phyloP scores from a whole-genome alignment of 768 basidiomycete species.

The Rhodotorula kratochvilovae region DNA sequence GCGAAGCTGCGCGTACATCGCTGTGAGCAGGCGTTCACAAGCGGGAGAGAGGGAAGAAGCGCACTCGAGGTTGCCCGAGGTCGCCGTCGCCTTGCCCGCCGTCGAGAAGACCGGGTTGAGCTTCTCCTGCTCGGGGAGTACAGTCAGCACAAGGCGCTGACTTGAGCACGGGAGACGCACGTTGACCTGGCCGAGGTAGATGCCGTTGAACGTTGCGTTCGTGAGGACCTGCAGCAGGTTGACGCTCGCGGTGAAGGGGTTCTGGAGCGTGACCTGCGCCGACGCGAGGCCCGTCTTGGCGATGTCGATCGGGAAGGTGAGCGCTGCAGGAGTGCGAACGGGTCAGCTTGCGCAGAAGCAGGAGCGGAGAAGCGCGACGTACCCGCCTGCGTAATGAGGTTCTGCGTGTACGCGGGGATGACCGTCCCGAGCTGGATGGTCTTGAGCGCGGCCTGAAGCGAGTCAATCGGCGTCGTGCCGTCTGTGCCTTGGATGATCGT shows the following conservation, averaged over 20 bases:
- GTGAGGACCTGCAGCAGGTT: conserved; percentile 59
- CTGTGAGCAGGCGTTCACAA: too few species aligned
- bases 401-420: conserved; percentile 63
- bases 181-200: conserved; percentile 54
- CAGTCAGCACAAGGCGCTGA: background rate
- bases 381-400: conserved; percentile 54
- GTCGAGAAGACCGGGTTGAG: conserved; percentile 56
- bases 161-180: background rate
- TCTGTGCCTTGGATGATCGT: conserved; percentile 59
- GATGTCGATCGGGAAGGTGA: conserved; percentile 62
- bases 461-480: conserved; percentile 59
- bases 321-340: conserved; percentile 49
- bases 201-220: conserved; percentile 56
- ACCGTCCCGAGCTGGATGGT: conserved; percentile 59
- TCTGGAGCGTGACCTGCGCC: conserved; percentile 58
- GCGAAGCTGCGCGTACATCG: conserved; percentile 47
- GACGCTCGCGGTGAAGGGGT: conserved; percentile 70
- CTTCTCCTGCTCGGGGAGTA: background rate
- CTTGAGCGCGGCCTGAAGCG: conserved; percentile 60
- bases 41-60: background rate
- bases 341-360: conserved; percentile 51
- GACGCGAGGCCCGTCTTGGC: conserved; percentile 60
- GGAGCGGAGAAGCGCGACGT: conserved; percentile 47
- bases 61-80: conserved; percentile 56
- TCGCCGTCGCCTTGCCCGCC: conserved; percentile 58